A percentile compares a stretch with the other conserved stretches of the same genome.
phyloP scores from a whole-genome alignment of 176 grass and related monocot species.

The Aegilops bicornis region DNA sequence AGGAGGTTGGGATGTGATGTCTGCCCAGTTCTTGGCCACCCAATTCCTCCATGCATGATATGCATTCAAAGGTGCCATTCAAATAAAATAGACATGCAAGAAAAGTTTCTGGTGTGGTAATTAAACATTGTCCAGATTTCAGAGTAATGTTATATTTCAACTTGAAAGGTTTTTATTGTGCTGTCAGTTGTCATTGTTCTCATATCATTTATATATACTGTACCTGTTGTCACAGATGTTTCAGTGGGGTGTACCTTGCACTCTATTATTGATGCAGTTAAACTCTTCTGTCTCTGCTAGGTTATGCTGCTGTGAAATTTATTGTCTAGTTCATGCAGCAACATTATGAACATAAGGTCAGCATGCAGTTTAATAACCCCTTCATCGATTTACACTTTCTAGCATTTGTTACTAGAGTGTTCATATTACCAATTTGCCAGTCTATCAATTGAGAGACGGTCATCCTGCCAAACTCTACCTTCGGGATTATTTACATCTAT shows the following conservation, averaged over 20 bases:
- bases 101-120: constrained; percentile 16
- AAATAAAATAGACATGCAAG: constrained; percentile 38
- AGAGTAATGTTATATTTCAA: constrained; percentile 8
- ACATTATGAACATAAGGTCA: neutral
- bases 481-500: constrained; percentile 28
- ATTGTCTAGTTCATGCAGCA: neutral
- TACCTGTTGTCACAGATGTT: constrained; percentile 7
- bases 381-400: neutral
- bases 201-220: neutral
- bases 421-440: neutral
- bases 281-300: neutral
- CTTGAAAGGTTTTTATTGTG: constrained; percentile 11
- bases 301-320: neutral
- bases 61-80: constrained; percentile 44
- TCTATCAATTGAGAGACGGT: neutral
- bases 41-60: constrained; percentile 34
- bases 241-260: neutral
- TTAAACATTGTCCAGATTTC: constrained; percentile 37
- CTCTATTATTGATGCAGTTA: neutral
- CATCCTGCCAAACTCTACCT: constrained; percentile 16
- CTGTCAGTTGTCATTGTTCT: neutral
- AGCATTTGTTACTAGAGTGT: neutral
- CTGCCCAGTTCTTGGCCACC: constrained; percentile 34
- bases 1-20: constrained; percentile 37
- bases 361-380: constrained; percentile 8